Evolutionary conservation across 495 filamentous ascomycete genomes (phyloP).

Genomic region (Aspergillus sclerotiicarbonarius): DNA sequence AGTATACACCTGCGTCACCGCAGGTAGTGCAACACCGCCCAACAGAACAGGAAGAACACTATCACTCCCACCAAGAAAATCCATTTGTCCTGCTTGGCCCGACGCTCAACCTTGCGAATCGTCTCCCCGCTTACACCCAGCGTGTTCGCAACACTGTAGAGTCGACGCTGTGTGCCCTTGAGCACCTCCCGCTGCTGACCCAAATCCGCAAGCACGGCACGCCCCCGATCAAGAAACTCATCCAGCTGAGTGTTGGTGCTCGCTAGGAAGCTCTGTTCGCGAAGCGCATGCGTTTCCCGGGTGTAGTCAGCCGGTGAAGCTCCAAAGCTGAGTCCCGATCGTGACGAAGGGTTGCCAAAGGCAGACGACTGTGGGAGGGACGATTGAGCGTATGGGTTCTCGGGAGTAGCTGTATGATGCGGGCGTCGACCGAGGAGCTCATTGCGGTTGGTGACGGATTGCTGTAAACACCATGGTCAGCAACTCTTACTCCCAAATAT

Average conservation of each 20-base stretch:
- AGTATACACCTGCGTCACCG: slow-evolving; percentile 44
- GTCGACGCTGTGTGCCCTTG: slow-evolving; percentile 84
- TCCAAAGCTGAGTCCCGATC: slow-evolving; percentile 51
- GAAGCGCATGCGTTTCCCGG: slow-evolving; percentile 79
- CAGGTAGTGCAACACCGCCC: slow-evolving; percentile 80
- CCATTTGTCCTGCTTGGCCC: slow-evolving; percentile 95
- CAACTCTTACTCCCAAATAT: neutral
- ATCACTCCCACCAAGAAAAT: slow-evolving; percentile 89
- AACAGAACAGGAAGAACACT: slow-evolving; percentile 91
- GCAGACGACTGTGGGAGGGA: slow-evolving; percentile 43
- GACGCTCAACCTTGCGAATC: slow-evolving; percentile 89
- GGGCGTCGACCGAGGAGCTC: slow-evolving; percentile 91
- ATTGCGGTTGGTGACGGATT: slow-evolving; percentile 67
- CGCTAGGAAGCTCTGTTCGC: slow-evolving; percentile 84
- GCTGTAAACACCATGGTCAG: slow-evolving; percentile 28
- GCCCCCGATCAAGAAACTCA: slow-evolving; percentile 87
- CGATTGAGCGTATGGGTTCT: slow-evolving; percentile 86
- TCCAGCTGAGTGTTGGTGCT: slow-evolving; percentile 80
- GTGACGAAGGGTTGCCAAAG: slow-evolving; percentile 35
- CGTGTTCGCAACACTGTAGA: slow-evolving; percentile 93
- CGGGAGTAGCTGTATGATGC: slow-evolving; percentile 81
- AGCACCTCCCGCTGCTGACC: slow-evolving; percentile 89
- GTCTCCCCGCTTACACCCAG: slow-evolving; percentile 92
- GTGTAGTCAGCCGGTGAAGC: slow-evolving; percentile 56
- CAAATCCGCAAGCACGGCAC: slow-evolving; percentile 84